Percentiles rank a stretch among this genome's conserved stretches.
Evolutionary conservation across 2,329 filamentous ascomycete genomes (phyloP).

Genomic region (Dothideomycetes sp.): DNA sequence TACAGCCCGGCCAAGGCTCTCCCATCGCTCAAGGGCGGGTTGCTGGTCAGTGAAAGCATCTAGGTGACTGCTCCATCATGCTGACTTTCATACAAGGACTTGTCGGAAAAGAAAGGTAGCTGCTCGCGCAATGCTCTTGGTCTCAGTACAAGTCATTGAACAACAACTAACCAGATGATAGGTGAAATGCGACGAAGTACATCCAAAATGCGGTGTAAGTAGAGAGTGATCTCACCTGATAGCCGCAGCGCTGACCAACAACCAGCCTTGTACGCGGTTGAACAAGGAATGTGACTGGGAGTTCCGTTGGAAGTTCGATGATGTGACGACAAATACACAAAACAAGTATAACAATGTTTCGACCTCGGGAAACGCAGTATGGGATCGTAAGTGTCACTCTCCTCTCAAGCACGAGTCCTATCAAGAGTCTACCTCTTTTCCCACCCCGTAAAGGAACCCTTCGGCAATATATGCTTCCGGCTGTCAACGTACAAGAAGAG

Average conservation of each 20-base stretch:
- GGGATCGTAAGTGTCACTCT: constrained; percentile 39
- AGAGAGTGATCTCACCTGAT: not conserved
- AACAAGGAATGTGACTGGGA: constrained; percentile 48
- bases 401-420: not conserved
- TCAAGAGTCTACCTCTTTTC: not conserved
- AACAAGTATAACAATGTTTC: constrained; percentile 32
- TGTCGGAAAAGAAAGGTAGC: constrained; percentile 25
- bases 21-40: constrained; percentile 42
- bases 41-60: constrained; percentile 33
- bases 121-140: not conserved
- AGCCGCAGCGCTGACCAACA: too few species aligned
- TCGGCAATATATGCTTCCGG: too few species aligned
- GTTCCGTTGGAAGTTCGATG: constrained; percentile 34
- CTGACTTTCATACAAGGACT: constrained; percentile 15
- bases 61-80: not conserved
- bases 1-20: constrained; percentile 30
- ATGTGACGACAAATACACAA: constrained; percentile 22
- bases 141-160: not conserved
- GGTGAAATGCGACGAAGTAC: constrained; percentile 47
- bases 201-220: constrained; percentile 42
- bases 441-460: too few species aligned
- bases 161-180: constrained; percentile 14
- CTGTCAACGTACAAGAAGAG: too few species aligned
- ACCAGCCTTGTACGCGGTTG: constrained; percentile 41
- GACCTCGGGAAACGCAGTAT: constrained; percentile 40